phyloP scores from a whole-genome alignment of 2,329 filamentous ascomycete genomes.

The Cucurbitaria berberidis region DNA sequence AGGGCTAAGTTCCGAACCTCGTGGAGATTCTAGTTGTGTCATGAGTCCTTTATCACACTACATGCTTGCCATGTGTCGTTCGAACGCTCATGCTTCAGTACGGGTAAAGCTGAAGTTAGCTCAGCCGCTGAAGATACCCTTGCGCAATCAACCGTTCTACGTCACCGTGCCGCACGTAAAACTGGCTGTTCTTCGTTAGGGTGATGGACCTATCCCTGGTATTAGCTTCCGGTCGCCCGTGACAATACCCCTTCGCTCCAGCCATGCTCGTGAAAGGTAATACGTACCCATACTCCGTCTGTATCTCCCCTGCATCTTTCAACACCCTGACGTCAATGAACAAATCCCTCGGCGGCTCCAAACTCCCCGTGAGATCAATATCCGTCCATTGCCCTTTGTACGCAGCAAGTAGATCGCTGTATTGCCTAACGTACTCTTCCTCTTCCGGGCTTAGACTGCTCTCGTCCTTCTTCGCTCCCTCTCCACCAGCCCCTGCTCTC shows the following conservation, averaged over 20 bases:
- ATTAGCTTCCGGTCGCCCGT: neutral
- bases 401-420: slow-evolving; percentile 88
- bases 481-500: slow-evolving; percentile 49
- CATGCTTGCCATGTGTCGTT: neutral
- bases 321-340: slow-evolving; percentile 97
- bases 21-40: neutral
- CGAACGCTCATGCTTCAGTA: no score
- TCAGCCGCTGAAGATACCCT: slow-evolving; percentile 90
- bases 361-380: slow-evolving; percentile 89
- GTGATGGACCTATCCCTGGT: slow-evolving; percentile 75
- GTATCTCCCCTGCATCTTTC: slow-evolving; percentile 96
- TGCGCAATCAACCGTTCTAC: slow-evolving; percentile 93
- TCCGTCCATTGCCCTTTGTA: slow-evolving; percentile 99
- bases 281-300: slow-evolving; percentile 95
- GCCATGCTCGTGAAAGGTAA: neutral
- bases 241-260: no score
- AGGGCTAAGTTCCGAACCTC: neutral
- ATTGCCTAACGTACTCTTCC: slow-evolving; percentile 92
- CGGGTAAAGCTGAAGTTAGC: slow-evolving; percentile 59
- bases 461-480: slow-evolving; percentile 58
- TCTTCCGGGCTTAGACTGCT: slow-evolving; percentile 93
- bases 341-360: slow-evolving; percentile 92
- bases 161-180: slow-evolving; percentile 94
- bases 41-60: neutral
- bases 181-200: slow-evolving; percentile 96